Percentiles rank a stretch among this genome's conserved stretches.
Evolutionary conservation across 2,329 filamentous ascomycete genomes (phyloP).

Genomic region (Venturia nashicola): DNA sequence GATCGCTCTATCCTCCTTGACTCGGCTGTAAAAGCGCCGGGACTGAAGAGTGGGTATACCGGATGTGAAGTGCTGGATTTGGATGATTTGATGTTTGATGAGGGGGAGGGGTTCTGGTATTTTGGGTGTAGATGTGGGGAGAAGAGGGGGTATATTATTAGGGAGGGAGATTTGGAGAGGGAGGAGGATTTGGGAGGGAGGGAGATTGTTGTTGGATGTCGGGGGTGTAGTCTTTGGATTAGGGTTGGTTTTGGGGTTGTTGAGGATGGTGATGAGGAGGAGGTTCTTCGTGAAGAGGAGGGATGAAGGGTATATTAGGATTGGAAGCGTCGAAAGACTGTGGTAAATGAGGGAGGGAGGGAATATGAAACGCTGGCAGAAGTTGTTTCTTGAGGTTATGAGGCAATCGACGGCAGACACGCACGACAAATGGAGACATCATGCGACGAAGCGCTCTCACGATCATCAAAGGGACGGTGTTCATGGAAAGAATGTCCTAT

Average conservation of each 20-base stretch:
- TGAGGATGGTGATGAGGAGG: slow-evolving; percentile 14
- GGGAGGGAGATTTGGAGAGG: slow-evolving; percentile 40
- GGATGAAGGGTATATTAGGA: neutral
- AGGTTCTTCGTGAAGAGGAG: neutral
- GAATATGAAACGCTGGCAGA: neutral
- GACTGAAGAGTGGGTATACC: slow-evolving; percentile 14
- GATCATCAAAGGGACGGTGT: neutral
- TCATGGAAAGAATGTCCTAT: neutral
- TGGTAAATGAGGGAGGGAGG: neutral
- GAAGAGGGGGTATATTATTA: slow-evolving; percentile 40
- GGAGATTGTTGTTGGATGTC: slow-evolving; percentile 48
- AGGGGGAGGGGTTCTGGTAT: slow-evolving; percentile 30
- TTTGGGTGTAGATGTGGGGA: slow-evolving; percentile 47
- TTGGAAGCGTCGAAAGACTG: neutral
- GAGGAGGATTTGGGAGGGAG: slow-evolving; percentile 40
- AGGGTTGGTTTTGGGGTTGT: slow-evolving; percentile 46
- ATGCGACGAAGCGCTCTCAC: neutral
- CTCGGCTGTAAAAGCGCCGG: neutral
- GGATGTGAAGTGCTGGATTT: slow-evolving; percentile 47
- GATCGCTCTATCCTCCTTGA: slow-evolving; percentile 26
- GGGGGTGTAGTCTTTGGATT: slow-evolving; percentile 52
- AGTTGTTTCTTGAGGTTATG: neutral
- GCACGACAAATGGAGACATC: neutral
- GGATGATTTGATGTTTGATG: slow-evolving; percentile 35
- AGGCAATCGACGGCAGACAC: neutral